Base-by-base conservation (phyloP, 192 early-diverging fungal genomes). In the Coemansia sp. region DNA sequence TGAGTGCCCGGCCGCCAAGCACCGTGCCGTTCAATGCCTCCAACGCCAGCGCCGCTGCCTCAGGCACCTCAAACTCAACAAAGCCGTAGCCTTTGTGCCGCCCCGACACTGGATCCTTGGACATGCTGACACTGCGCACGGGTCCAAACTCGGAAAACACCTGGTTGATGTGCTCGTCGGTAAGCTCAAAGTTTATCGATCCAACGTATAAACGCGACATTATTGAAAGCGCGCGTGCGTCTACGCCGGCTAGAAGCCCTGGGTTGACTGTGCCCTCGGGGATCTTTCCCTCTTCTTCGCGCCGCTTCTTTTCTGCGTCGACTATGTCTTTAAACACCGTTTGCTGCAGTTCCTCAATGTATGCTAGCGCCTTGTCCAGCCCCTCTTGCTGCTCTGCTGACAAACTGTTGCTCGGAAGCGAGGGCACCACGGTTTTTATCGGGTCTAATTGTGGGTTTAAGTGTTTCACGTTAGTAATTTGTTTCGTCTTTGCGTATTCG, bases 1-100 rank as follows among this genome's bases (percentile, higher is more conserved):
- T 87, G 54, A 95, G 75, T 55, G 80, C 56, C 67, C 91, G 77
- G 27, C 91, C 92, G 37, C 89, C 91, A 38, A 96, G 78, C 47
- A 91, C 85, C 14, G 83, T 75, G n/a, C 91, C 89, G 57, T 93
- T 85, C 85, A 94, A 86, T 18, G 64, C 63, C 23, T 92, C 86
- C 34, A 94, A 72, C 3, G 92, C 93, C 69, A 96, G 55, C 40
- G 85, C 73, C 0, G 89, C 90, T 9, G 92, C 88, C 69, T 96
- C 93, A 0, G 91, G 91, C 22, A 89, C 83, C 40, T 93, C 88
- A 59, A 84, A 96, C 71, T 94, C 91, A 12, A 96, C 83, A 69
- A 96, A 96, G 63, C 91, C 92, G 66, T 88, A 96, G 8, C 80
- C 80, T 63, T 92, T 91, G 81, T 95, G 93, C 54, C 85, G 87